A percentile compares a stretch with the other conserved stretches of the same genome.
Evolutionary conservation across 192 early-diverging fungal genomes (phyloP).

Genomic region (Diversispora epigaea): DNA sequence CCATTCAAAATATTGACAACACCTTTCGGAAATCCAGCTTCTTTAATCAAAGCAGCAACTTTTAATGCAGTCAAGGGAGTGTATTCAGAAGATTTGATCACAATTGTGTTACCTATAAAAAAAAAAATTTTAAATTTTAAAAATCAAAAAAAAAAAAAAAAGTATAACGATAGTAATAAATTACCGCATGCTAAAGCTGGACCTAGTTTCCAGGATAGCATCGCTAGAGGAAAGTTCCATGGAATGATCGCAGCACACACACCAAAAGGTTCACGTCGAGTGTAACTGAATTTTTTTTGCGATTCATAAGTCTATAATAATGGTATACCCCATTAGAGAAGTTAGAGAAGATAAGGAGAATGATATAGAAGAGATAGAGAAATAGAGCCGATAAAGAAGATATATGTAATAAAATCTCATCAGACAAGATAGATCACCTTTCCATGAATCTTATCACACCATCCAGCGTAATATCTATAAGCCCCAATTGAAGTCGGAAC

Average conservation of each 20-base stretch:
- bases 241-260: too few relatives aligned
- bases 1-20: conserved; percentile 87
- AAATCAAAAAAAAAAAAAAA: background rate
- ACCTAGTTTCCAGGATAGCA: too few relatives aligned
- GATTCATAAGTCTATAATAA: conserved; percentile 1
- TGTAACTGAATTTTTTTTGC: too few relatives aligned
- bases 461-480: conserved; percentile 79
- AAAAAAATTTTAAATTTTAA: too few relatives aligned
- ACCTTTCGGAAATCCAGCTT: conserved; percentile 75
- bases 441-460: conserved; percentile 60
- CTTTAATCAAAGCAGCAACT: conserved; percentile 59
- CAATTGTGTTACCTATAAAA: conserved; percentile 57
- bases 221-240: too few relatives aligned
- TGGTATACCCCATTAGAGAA: background rate
- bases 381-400: background rate
- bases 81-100: conserved; percentile 76
- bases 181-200: conserved; percentile 48
- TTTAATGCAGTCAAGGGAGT: conserved; percentile 63
- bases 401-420: too few relatives aligned
- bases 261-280: too few relatives aligned
- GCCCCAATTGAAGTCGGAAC: conserved; percentile 60
- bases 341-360: background rate
- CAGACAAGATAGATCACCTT: too few relatives aligned
- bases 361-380: too few relatives aligned
- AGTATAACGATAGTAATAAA: background rate